A percentile compares a stretch with the other conserved stretches of the same genome.
These are phyloP conservation scores for Geranomyces michiganensis DNA, from an alignment of 192 early-diverging fungal species.

Conservation along the genomic window DNA sequence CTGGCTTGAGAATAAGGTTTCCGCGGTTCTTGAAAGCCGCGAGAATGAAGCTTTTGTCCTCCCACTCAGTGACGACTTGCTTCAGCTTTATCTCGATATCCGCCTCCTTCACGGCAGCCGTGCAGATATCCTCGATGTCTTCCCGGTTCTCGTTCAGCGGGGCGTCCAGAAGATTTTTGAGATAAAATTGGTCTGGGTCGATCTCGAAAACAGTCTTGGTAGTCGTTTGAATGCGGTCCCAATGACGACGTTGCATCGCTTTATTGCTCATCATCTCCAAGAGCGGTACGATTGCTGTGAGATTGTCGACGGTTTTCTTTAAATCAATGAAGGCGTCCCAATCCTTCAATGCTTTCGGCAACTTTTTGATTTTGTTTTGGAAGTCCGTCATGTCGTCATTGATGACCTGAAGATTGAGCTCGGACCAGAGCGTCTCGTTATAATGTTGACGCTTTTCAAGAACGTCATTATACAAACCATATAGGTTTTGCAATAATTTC, in stretches of 20 bases:
- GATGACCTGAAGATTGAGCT: slow-evolving; percentile 60
- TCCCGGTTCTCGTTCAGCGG: slow-evolving; percentile 58
- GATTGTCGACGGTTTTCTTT: slow-evolving; percentile 64
- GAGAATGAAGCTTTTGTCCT: slow-evolving; percentile 62
- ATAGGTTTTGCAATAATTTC: slow-evolving; percentile 65
- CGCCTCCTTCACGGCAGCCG: slow-evolving; percentile 64
- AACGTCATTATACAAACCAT: slow-evolving; percentile 68
- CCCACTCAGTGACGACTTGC: slow-evolving; percentile 60
- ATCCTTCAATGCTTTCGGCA: slow-evolving; percentile 67
- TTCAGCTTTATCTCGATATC: slow-evolving; percentile 69
- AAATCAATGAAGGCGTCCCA: slow-evolving; percentile 69
- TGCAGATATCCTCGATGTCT: slow-evolving; percentile 70
- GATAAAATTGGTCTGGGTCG: slow-evolving; percentile 65
- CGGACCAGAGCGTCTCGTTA: slow-evolving; percentile 66
- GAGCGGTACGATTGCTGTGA: slow-evolving; percentile 59
- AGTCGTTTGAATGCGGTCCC: slow-evolving; percentile 56
- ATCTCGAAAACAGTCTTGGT: slow-evolving; percentile 62
- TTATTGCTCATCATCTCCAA: slow-evolving; percentile 69
- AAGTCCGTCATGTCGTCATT: slow-evolving; percentile 65
- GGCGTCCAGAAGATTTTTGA: slow-evolving; percentile 63
- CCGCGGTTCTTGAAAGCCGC: slow-evolving; percentile 64
- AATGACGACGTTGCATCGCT: slow-evolving; percentile 63
- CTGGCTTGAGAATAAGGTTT: slow-evolving; percentile 62
- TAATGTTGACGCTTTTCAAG: slow-evolving; percentile 58
- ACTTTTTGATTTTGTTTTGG: slow-evolving; percentile 70